phyloP scores from a whole-genome alignment of 306 rosid genomes.

The Myrica gale region DNA sequence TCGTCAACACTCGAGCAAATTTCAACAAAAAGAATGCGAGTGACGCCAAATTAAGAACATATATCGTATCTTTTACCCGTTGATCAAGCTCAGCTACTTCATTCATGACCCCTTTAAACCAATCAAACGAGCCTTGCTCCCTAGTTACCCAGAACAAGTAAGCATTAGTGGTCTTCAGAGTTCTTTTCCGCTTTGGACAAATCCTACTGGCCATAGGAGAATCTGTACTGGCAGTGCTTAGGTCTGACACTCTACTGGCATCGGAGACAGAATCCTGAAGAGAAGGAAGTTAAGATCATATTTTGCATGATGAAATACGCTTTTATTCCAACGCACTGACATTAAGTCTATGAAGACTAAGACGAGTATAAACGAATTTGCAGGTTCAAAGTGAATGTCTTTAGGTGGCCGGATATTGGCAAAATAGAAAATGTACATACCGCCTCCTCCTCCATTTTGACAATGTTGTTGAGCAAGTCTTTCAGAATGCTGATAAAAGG shows the following conservation, averaged over 20 bases:
- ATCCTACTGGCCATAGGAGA: constrained; percentile 44
- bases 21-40: constrained; percentile 15
- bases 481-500: constrained; percentile 96
- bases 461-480: constrained; percentile 86
- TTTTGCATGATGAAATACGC: not conserved
- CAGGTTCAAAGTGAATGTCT: not conserved
- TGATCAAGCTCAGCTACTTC: constrained; percentile 95
- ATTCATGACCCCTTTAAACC: constrained; percentile 99
- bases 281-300: constrained; percentile 21
- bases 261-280: constrained; percentile 68
- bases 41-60: not conserved
- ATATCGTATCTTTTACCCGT: constrained; percentile 49
- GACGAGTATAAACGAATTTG: not conserved
- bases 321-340: not conserved
- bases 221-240: constrained; percentile 54
- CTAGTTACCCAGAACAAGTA: constrained; percentile 98
- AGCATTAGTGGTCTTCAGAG: constrained; percentile 88
- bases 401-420: not conserved
- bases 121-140: constrained; percentile 99
- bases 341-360: not conserved
- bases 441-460: constrained; percentile 92
- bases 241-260: constrained; percentile 59
- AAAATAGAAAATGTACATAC: constrained; percentile 48
- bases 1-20: constrained; percentile 31
- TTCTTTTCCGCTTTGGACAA: constrained; percentile 61